Percentiles rank a stretch among this genome's conserved stretches.
phyloP scores from a whole-genome alignment of 495 filamentous ascomycete species.

The Chaetomidium leptoderma region DNA sequence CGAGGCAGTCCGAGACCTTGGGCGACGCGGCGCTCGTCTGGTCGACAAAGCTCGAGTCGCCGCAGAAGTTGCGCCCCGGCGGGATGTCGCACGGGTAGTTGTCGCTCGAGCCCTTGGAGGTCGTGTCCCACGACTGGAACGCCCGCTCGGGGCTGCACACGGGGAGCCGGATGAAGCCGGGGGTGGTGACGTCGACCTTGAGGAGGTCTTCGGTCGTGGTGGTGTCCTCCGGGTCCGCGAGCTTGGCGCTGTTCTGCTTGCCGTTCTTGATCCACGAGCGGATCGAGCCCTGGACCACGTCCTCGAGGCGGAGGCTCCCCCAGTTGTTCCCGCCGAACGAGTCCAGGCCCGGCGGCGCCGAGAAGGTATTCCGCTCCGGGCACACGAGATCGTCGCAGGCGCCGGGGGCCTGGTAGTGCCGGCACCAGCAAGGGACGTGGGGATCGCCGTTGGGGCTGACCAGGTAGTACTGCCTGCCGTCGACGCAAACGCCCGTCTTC shows the following conservation, averaged over 20 bases:
- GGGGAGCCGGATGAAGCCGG: slow-evolving; percentile 33
- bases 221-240: slow-evolving; percentile 21
- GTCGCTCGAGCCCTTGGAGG: neutral
- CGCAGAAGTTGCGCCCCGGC: neutral
- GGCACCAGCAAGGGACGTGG: too few relatives aligned
- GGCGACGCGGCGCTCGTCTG: neutral
- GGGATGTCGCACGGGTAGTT: slow-evolving; percentile 3
- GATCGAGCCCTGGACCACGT: slow-evolving; percentile 30
- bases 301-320: slow-evolving; percentile 24
- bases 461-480: slow-evolving; percentile 32
- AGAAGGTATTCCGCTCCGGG: slow-evolving; percentile 21
- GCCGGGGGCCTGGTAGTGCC: neutral
- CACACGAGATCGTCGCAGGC: neutral
- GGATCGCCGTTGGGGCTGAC: slow-evolving; percentile 21
- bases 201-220: slow-evolving; percentile 21
- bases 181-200: slow-evolving; percentile 26
- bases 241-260: slow-evolving; percentile 27
- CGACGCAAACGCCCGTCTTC: slow-evolving; percentile 23
- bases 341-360: slow-evolving; percentile 27
- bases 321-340: too few relatives aligned
- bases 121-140: slow-evolving; percentile 21
- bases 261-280: slow-evolving; percentile 31
- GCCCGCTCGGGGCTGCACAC: slow-evolving; percentile 31
- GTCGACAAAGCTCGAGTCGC: slow-evolving; percentile 1
- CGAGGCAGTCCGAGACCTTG: slow-evolving; percentile 2